Base-by-base conservation (phyloP, 176 grass and related monocot species). In the Alloteropsis semialata region DNA sequence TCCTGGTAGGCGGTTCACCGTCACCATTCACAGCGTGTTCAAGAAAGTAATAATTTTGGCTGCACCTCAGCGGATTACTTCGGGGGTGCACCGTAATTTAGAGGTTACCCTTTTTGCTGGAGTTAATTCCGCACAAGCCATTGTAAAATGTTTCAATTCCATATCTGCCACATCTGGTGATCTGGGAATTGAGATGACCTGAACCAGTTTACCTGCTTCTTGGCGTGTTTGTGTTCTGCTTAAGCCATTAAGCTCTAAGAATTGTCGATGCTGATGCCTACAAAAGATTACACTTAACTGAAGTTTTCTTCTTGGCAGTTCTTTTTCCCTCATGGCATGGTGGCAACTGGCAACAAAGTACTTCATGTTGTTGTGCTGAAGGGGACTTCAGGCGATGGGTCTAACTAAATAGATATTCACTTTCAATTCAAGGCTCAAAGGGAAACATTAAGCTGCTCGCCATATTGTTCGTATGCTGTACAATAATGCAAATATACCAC, bases 1-100 rank as follows among this genome's bases (percentile, higher is more conserved):
- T 86, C 65, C 66, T 18, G 39, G 60, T 34, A 24, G 83, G 66
- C 30, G 8, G 10, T 67, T 77, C 12, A 12, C 37, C 37, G 9
- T 73, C 5, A 33, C 60, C 51, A 60, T 34, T 51, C 72, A 74
- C 66, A 51, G 50, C 6, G 19, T 74, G 72, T 85, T 82, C 17
- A n/a, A 82, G 39, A 65, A 56, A 74, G 58, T 27, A 79, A 90
- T 90, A 90, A 79, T 61, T 86, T 82, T 66, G 79, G 46, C 65
- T 59, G 46, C 49, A 50, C 18, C 3, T 10, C 48, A 45, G 38
- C 19, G 14, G 13, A 73, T 51, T 71, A 42, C 78, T 50, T 46
- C n/a, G n/a, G 1, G 34, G 39, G 39, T 0, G n/a, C 72, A 4
- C 4, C 70, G 82, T 70, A 77, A 89, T 75, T 25, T 61, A 43